Percentiles rank a stretch among this genome's conserved stretches.
phyloP scores from a whole-genome alignment of 2,329 filamentous ascomycete species.

The Aspergillus terreus region DNA sequence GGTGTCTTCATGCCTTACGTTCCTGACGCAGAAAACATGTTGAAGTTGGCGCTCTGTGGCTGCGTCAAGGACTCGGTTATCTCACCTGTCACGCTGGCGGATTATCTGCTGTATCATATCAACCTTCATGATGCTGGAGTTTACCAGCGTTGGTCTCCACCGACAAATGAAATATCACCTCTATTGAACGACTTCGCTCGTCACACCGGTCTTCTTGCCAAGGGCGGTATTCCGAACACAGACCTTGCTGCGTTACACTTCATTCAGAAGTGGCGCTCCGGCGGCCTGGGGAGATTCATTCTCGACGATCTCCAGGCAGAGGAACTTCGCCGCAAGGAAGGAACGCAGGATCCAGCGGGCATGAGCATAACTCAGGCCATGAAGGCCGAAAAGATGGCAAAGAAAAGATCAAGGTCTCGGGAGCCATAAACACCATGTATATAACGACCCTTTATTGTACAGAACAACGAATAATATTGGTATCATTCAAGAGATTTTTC shows the following conservation, averaged over 20 bases:
- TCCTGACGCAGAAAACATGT: constrained; percentile 77
- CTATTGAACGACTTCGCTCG: constrained; percentile 68
- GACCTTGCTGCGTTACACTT: constrained; percentile 75
- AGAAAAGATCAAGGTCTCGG: constrained; percentile 13
- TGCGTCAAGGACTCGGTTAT: constrained; percentile 89
- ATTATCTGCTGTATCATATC: constrained; percentile 83
- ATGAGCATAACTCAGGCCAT: constrained; percentile 44
- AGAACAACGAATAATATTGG: constrained; percentile 17
- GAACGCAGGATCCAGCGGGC: constrained; percentile 26
- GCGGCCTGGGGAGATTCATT: constrained; percentile 70
- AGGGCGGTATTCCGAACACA: constrained; percentile 66
- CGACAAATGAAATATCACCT: constrained; percentile 79
- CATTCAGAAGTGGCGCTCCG: constrained; percentile 76
- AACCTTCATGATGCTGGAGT: constrained; percentile 63
- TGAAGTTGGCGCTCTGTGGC: constrained; percentile 88
- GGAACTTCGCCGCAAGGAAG: constrained; percentile 48
- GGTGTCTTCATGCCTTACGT: constrained; percentile 96
- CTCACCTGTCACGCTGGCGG: constrained; percentile 70
- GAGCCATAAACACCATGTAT: constrained; percentile 18
- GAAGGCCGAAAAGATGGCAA: constrained; percentile 35
- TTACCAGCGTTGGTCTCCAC: constrained; percentile 62
- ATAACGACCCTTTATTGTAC: constrained; percentile 20
- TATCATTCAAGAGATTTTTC: constrained; percentile 16
- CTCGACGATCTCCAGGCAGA: constrained; percentile 71
- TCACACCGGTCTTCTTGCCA: constrained; percentile 71